Conservation (phyloP, 345 rosid genomes). For the Euphorbia peplus region DNA sequence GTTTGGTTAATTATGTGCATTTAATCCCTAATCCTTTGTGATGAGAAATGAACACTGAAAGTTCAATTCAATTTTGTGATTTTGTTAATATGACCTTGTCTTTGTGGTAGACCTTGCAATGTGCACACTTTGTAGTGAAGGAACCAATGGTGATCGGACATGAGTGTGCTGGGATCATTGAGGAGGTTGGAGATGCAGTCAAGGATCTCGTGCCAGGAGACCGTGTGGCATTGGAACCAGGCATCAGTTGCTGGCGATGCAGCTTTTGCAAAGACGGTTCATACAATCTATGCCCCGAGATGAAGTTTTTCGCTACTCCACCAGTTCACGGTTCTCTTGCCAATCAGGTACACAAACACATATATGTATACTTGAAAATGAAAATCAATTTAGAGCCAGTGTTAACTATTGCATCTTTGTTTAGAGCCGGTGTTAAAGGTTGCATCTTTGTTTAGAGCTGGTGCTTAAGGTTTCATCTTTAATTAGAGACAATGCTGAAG, state of each 20-base stretch:
- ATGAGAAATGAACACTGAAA: too few relatives aligned
- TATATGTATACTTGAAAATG: neutral
- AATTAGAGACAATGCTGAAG: too few relatives aligned
- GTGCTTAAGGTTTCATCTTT: neutral
- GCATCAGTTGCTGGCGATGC: slow-evolving; percentile 82
- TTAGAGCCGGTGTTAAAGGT: neutral
- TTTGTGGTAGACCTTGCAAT: slow-evolving; percentile 50
- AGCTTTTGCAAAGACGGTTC: slow-evolving; percentile 67
- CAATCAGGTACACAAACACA: slow-evolving; percentile 48
- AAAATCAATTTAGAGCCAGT: neutral
- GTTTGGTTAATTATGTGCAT: too few relatives aligned
- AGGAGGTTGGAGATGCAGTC: slow-evolving; percentile 75
- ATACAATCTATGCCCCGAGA: slow-evolving; percentile 85
- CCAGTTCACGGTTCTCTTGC: slow-evolving; percentile 92
- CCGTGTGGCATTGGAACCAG: slow-evolving; percentile 88
- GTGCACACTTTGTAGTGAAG: slow-evolving; percentile 71
- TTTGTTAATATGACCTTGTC: neutral
- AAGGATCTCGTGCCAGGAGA: slow-evolving; percentile 63
- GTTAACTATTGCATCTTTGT: neutral
- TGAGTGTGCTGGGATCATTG: slow-evolving; percentile 93
- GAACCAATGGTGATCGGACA: slow-evolving; percentile 99
- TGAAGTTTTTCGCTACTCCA: slow-evolving; percentile 94
- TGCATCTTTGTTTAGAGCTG: too few relatives aligned
- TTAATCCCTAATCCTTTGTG: too few relatives aligned
- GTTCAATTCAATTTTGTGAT: too few relatives aligned